Evolutionary conservation across 306 rosid species (phyloP), one percentile per base, ranked within the genome.

Genomic region (Dicorynia guianensis): DNA sequence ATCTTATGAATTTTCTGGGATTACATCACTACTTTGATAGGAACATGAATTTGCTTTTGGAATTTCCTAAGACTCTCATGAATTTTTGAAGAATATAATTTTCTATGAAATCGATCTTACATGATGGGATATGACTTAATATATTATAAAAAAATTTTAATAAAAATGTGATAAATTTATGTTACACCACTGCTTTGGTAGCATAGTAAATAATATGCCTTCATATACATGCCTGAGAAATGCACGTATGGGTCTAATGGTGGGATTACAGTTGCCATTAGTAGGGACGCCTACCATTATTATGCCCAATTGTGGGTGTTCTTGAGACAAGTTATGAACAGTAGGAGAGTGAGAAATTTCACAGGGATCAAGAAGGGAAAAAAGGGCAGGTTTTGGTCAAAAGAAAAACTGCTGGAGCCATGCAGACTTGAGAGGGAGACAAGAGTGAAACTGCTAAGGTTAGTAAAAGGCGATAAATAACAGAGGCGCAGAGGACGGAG

Each of bases 361-460:
- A 20, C 44, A 69, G 67, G 49, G 82, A 69, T 56, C 13, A 66
- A 83, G 67, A 48, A 53, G 64, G 74, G 50, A 38, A 34, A 76
- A 64, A 57, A 48, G 4, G 3, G 13, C 9, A 59, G 78, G 63
- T 13, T 80, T 80, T 82, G 88, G 93, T 83, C 91, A 88, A 85
- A 88, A 82, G 81, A 78, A 52, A 73, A 20, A 60, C 60, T 71
- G 86, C 87, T 82, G 86, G 89, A 84, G 83, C 82, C 86, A 18
- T 33, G 63, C 59, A 58, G 83, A 78, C 50, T 70, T 30, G 44
- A 63, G 85, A 66, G 78, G 82, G 68, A 76, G 72, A 80, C 74
- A 74, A 58, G 69, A 73, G 69, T 25, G 79, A 69, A 57, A 78
- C 54, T 77, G 79, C 65, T 69, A 54, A 73, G 78, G 85, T 74